These are phyloP conservation scores for Lindgomyces ingoldianus DNA, from an alignment of 495 filamentous ascomycete genomes.

Conservation along the genomic window DNA sequence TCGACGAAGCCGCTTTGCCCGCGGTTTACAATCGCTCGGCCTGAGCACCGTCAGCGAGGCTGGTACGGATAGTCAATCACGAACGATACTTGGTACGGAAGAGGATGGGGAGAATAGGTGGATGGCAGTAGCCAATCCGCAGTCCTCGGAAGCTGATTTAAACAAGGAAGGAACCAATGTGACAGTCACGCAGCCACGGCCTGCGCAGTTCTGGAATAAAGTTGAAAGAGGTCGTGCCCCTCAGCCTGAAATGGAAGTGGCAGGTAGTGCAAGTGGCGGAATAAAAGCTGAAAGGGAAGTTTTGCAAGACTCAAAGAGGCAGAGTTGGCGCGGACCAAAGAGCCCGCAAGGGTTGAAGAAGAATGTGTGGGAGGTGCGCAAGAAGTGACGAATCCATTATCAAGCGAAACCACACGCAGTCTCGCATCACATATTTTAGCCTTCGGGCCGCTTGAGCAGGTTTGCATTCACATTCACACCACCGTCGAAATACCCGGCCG, in stretches of 20 bases:
- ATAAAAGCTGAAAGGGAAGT: neutral
- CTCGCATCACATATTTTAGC: too few species aligned
- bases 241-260: neutral
- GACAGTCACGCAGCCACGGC: conserved; percentile 6
- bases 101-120: conserved; percentile 15
- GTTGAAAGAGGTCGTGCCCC: conserved; percentile 11
- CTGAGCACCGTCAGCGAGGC: conserved; percentile 5
- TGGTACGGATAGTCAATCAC: conserved; percentile 24
- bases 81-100: conserved; percentile 25
- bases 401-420: too few species aligned
- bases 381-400: conserved; percentile 10
- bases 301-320: neutral
- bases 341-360: conserved; percentile 17
- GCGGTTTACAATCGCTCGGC: conserved; percentile 15
- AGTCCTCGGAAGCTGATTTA: neutral
- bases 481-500: neutral
- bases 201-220: conserved; percentile 24
- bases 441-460: neutral
- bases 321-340: neutral
- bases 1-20: conserved; percentile 19
- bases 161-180: neutral
- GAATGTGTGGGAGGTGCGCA: conserved; percentile 30
- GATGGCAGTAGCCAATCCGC: neutral
- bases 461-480: neutral
- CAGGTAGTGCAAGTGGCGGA: neutral